These are phyloP conservation scores for Litsea cubeba DNA, from an alignment of 164 flowering plant genomes.

Conservation along the genomic window DNA sequence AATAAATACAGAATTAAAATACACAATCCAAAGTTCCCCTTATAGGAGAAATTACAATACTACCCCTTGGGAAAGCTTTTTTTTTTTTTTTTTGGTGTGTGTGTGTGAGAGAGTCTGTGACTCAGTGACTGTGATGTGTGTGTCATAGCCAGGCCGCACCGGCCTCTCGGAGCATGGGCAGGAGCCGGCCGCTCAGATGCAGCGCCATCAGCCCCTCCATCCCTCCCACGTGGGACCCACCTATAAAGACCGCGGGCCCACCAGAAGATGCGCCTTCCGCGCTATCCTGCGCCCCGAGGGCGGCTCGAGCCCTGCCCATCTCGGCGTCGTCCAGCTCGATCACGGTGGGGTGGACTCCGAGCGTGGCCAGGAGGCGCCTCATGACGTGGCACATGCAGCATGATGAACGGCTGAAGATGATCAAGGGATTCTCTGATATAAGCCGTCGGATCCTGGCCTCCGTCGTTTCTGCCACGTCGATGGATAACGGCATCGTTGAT, in stretches of 20 bases:
- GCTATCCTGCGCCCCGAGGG: background rate
- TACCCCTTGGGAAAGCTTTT: too few species aligned
- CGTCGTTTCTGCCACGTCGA: constrained; percentile 60
- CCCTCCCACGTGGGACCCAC: constrained; percentile 73
- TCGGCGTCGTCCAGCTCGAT: constrained; percentile 83
- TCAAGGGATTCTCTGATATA: constrained; percentile 72
- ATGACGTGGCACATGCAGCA: constrained; percentile 98
- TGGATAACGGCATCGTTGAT: constrained; percentile 32
- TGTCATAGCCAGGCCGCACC: constrained; percentile 16
- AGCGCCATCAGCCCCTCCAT: constrained; percentile 71
- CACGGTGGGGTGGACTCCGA: constrained; percentile 89
- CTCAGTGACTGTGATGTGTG: too few species aligned
- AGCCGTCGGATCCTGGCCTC: constrained; percentile 66
- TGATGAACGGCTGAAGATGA: constrained; percentile 68
- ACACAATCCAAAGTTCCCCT: too few species aligned
- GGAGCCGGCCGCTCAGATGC: constrained; percentile 66
- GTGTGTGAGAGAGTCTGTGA: too few species aligned
- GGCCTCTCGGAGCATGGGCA: constrained; percentile 56
- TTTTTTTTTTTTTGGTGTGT: too few species aligned
- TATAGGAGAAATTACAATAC: too few species aligned
- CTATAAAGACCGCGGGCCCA: constrained; percentile 74
- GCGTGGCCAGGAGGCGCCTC: constrained; percentile 57
- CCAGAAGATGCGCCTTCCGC: background rate
- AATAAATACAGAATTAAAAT: too few species aligned
- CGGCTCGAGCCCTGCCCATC: constrained; percentile 10